Percentiles rank a stretch among this genome's conserved stretches.
Evolutionary conservation across 345 rosid species (phyloP).

Genomic region (Brassica incana): DNA sequence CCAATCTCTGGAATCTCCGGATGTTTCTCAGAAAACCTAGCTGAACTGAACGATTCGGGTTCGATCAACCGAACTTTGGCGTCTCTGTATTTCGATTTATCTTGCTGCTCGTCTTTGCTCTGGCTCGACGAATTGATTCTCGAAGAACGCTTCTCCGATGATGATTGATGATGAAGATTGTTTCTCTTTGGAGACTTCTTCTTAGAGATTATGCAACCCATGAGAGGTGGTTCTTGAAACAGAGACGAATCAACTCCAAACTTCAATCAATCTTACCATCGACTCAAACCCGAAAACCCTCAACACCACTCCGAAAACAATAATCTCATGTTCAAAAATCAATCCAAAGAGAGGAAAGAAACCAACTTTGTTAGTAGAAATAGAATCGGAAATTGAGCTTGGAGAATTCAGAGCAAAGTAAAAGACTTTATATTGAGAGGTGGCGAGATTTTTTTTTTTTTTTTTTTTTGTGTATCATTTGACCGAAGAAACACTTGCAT

Average conservation of each 20-base stretch:
- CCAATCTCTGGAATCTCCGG: slow-evolving; percentile 36
- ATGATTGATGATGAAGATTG: slow-evolving; percentile 35
- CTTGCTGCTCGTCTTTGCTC: slow-evolving; percentile 33
- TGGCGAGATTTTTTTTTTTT: no score
- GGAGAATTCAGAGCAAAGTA: no score
- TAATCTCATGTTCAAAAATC: no score
- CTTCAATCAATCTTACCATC: not conserved
- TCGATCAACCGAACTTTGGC: slow-evolving; percentile 56
- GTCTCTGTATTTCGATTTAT: slow-evolving; percentile 45
- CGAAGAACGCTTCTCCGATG: slow-evolving; percentile 57
- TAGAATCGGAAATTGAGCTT: no score
- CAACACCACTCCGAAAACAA: no score
- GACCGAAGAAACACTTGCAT: no score
- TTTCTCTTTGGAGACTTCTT: slow-evolving; percentile 58
- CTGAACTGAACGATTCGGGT: slow-evolving; percentile 47
- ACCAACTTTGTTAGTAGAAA: no score
- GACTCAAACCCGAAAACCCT: not conserved
- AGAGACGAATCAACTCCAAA: slow-evolving; percentile 9
- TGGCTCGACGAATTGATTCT: slow-evolving; percentile 55
- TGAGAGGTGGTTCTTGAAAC: slow-evolving; percentile 10
- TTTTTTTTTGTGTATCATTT: no score
- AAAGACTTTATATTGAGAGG: no score
- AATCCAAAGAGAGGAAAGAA: no score
- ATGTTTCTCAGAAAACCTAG: slow-evolving; percentile 36
- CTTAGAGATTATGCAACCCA: slow-evolving; percentile 89